Percentiles rank a stretch among this genome's conserved stretches.
Evolutionary conservation across 208 protist species (phyloP).

Genomic region (Trypanosomatidae sp.): DNA sequence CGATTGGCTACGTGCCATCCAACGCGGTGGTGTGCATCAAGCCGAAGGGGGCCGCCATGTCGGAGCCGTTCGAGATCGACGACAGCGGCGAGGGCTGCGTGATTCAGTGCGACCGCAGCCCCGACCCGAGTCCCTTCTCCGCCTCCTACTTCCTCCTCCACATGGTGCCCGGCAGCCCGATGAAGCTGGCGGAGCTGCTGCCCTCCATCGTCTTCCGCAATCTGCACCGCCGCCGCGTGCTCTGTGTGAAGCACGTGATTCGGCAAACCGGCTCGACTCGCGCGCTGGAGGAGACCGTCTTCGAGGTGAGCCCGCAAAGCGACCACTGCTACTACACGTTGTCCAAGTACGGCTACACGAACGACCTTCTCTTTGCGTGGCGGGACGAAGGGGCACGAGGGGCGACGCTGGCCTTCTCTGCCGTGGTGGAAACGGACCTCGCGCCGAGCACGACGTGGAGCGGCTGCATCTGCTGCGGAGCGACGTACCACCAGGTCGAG

Average conservation of each 20-base stretch:
- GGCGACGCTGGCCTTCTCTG: constrained; percentile 8
- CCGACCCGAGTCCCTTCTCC: constrained; percentile 8
- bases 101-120: constrained; percentile 25
- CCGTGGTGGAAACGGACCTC: constrained; percentile 34
- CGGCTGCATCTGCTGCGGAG: constrained; percentile 34
- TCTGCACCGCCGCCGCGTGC: constrained; percentile 12
- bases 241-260: constrained; percentile 27
- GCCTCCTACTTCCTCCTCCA: constrained; percentile 25
- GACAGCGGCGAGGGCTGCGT: constrained; percentile 21
- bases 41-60: constrained; percentile 17
- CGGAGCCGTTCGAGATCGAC: constrained; percentile 33
- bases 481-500: constrained; percentile 21
- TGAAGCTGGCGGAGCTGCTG: constrained; percentile 19
- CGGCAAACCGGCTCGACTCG: constrained; percentile 9
- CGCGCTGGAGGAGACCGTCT: constrained; percentile 19
- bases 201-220: constrained; percentile 30
- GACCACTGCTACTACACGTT: constrained; percentile 21
- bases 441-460: constrained; percentile 36
- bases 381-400: background rate
- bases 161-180: constrained; percentile 3
- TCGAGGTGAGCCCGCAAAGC: constrained; percentile 13
- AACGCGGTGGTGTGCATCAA: constrained; percentile 23
- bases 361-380: constrained; percentile 46
- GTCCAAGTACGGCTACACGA: constrained; percentile 40
- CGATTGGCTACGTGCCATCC: constrained; percentile 27